phyloP scores from a whole-genome alignment of 169 alveolate genomes.

The Condylostoma magnum region DNA sequence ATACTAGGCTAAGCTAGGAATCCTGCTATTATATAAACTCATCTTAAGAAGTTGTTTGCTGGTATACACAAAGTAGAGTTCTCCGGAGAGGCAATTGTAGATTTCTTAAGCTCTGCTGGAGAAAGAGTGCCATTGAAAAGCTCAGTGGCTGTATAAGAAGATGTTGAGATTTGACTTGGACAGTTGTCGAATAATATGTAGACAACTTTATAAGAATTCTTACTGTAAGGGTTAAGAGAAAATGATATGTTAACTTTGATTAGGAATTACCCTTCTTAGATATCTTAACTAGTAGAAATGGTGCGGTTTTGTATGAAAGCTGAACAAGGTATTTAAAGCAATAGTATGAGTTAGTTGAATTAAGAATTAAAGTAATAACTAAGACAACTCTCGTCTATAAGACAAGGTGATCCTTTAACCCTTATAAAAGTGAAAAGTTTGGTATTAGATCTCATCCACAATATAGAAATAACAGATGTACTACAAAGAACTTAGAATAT shows the following conservation, averaged over 20 bases:
- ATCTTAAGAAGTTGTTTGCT: constrained; percentile 89
- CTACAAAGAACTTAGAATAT: constrained; percentile 53
- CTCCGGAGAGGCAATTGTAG: constrained; percentile 62
- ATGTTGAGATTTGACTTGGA: constrained; percentile 89
- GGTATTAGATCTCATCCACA: constrained; percentile 89
- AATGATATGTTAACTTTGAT: neutral
- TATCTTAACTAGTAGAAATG: constrained; percentile 81
- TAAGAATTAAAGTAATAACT: constrained; percentile 62
- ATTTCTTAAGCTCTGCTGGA: constrained; percentile 78
- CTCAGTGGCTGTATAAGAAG: constrained; percentile 82
- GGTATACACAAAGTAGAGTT: constrained; percentile 88
- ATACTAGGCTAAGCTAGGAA: constrained; percentile 88
- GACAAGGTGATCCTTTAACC: constrained; percentile 68
- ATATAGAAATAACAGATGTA: constrained; percentile 80
- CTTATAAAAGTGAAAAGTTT: constrained; percentile 84
- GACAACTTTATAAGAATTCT: constrained; percentile 59
- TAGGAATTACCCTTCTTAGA: constrained; percentile 79
- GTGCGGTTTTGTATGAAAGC: constrained; percentile 74
- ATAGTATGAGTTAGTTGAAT: constrained; percentile 61
- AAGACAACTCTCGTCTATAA: constrained; percentile 72
- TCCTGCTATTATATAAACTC: constrained; percentile 87
- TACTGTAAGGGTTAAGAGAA: constrained; percentile 46
- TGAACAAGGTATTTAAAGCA: constrained; percentile 64
- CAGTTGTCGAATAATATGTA: constrained; percentile 85
- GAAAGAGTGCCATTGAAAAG: constrained; percentile 77